A percentile compares a stretch with the other conserved stretches of the same genome.
Evolutionary conservation across 225 moss, liverwort and hornwort genomes (phyloP).

Genomic region (Thuidium tamariscinum): DNA sequence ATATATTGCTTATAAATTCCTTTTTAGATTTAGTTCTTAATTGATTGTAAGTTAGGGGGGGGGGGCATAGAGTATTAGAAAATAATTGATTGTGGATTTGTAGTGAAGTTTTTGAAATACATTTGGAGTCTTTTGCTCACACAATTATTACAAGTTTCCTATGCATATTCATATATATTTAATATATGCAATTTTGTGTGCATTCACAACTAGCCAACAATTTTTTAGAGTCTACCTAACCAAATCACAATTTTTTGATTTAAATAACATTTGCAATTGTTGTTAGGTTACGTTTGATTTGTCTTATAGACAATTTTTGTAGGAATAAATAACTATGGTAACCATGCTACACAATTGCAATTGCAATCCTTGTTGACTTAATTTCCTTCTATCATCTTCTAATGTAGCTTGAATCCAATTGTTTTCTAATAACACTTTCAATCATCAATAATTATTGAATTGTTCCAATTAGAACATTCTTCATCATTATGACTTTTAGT

Average conservation of each 20-base stretch:
- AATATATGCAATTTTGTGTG: neutral
- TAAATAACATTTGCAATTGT: neutral
- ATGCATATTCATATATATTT: too few relatives aligned
- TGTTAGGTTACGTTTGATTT: neutral
- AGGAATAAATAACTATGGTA: too few relatives aligned
- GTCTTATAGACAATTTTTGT: neutral
- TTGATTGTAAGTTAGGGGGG: neutral
- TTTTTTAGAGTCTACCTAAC: fast-evolving
- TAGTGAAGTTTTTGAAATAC: neutral
- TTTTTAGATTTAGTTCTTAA: neutral
- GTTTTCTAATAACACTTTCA: neutral
- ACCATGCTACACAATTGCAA: neutral
- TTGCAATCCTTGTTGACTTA: neutral
- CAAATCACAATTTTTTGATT: neutral
- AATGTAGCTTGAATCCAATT: neutral
- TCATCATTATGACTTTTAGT: too few relatives aligned
- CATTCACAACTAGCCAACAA: too few relatives aligned
- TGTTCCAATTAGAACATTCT: neutral
- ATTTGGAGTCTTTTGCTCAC: neutral
- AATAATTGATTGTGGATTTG: neutral
- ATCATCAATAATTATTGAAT: neutral
- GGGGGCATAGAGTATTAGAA: neutral
- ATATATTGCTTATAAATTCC: neutral
- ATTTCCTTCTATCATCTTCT: neutral
- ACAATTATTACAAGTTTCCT: neutral